Percentiles rank a stretch among this genome's conserved stretches.
These are phyloP conservation scores for Chenopodium suecicum DNA, from an alignment of 148 eudicot genomes.

Conservation along the genomic window DNA sequence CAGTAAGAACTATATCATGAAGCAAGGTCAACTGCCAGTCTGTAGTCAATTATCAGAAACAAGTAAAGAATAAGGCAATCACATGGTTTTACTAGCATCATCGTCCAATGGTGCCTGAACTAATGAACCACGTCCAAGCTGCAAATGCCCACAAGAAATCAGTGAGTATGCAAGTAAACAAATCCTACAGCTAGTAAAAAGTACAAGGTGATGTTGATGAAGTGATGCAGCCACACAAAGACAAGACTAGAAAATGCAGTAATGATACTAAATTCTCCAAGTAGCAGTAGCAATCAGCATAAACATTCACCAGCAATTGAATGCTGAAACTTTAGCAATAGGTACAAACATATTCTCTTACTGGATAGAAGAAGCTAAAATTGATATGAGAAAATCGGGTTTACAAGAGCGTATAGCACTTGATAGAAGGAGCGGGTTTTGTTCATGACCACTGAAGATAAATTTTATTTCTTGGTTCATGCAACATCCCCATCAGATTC, in stretches of 20 bases:
- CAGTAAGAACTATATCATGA: neutral
- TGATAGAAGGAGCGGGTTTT: no score
- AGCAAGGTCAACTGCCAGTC: constrained; percentile 11
- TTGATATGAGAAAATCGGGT: no score
- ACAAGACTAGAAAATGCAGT: neutral
- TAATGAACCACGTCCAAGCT: constrained; percentile 84
- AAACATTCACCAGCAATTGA: neutral
- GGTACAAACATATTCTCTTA: no score
- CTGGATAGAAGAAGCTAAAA: no score
- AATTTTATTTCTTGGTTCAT: no score
- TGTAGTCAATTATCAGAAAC: constrained; percentile 3
- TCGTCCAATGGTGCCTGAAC: constrained; percentile 88
- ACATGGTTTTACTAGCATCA: constrained; percentile 66
- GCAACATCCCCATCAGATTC: no score
- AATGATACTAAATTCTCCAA: neutral
- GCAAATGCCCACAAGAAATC: constrained; percentile 15
- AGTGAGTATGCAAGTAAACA: neutral
- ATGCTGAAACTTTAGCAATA: neutral
- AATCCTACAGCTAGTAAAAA: neutral
- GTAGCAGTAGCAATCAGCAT: neutral
- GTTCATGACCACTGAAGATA: no score
- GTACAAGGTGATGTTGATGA: neutral
- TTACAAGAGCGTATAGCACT: no score
- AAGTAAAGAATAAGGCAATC: constrained; percentile 33
- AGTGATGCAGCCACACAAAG: neutral